Evolutionary conservation across 2,329 filamentous ascomycete species (phyloP).

Genomic region (Diplodia seriata): DNA sequence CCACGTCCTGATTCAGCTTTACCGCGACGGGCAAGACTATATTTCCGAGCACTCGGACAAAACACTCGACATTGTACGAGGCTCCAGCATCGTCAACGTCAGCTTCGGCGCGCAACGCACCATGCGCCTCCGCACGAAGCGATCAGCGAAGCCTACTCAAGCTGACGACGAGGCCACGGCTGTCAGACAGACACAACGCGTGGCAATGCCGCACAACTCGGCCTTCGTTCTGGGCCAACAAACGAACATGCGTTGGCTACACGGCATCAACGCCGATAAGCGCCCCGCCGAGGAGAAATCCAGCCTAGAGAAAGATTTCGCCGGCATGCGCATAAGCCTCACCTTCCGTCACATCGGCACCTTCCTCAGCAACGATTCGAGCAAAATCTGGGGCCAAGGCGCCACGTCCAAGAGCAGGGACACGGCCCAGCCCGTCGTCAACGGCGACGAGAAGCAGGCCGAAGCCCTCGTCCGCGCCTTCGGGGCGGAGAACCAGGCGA

Average conservation of each 20-base stretch:
- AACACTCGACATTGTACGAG: slow-evolving; percentile 84
- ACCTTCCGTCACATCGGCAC: slow-evolving; percentile 92
- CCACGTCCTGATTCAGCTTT: slow-evolving; percentile 90
- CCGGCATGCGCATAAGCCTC: slow-evolving; percentile 82
- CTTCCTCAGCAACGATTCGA: slow-evolving; percentile 71
- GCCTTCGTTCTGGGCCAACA: slow-evolving; percentile 80
- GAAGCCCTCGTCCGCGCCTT: slow-evolving; percentile 78
- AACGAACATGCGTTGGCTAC: slow-evolving; percentile 88
- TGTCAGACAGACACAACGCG: slow-evolving; percentile 64
- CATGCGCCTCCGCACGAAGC: slow-evolving; percentile 89
- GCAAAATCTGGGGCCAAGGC: slow-evolving; percentile 89
- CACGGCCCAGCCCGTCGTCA: slow-evolving; percentile 66
- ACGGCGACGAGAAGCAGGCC: slow-evolving; percentile 71
- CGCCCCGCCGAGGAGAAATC: slow-evolving; percentile 72
- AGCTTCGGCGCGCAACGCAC: slow-evolving; percentile 90
- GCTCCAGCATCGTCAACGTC: slow-evolving; percentile 87
- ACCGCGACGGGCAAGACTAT: slow-evolving; percentile 86
- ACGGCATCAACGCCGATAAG: slow-evolving; percentile 90
- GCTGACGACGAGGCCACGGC: slow-evolving; percentile 49
- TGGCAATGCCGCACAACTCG: slow-evolving; percentile 84
- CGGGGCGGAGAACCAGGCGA: slow-evolving; percentile 78
- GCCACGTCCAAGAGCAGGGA: slow-evolving; percentile 71
- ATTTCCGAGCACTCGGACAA: slow-evolving; percentile 98
- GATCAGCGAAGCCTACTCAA: slow-evolving; percentile 43
- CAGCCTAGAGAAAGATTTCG: slow-evolving; percentile 72